A percentile compares a stretch with the other conserved stretches of the same genome.
Evolutionary conservation across 768 basidiomycete species (phyloP).

Genomic region (Daedalea quercina): DNA sequence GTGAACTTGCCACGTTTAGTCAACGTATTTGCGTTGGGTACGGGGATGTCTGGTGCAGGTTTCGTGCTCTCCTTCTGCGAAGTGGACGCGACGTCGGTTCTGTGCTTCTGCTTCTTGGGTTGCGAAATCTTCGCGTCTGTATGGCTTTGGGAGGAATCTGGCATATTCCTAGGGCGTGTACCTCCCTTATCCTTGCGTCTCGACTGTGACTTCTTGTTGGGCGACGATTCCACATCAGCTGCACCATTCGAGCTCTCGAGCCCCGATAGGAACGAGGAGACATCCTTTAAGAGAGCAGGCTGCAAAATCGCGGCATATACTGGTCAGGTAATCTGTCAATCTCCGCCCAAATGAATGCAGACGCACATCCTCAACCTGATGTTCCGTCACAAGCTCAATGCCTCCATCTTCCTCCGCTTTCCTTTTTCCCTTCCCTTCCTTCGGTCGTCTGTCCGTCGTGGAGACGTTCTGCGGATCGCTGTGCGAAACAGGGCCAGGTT

Average conservation of each 20-base stretch:
- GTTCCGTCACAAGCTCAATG: background rate
- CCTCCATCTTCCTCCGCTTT: background rate
- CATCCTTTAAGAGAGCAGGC: conserved; percentile 3
- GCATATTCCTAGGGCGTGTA: background rate
- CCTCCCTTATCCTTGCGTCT: background rate
- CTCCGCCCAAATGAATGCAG: too few species aligned
- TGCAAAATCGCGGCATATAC: background rate
- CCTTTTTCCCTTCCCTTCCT: background rate
- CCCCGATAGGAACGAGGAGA: conserved; percentile 1
- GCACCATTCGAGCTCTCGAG: background rate
- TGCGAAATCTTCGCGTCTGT: too few species aligned
- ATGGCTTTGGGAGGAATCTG: too few species aligned
- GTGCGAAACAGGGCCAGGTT: too few species aligned
- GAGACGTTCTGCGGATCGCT: background rate
- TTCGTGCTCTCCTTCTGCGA: too few species aligned
- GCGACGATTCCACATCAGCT: background rate
- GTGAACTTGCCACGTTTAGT: conserved; percentile 15
- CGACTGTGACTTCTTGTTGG: background rate
- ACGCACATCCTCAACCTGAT: background rate
- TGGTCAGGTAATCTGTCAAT: background rate
- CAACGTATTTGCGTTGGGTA: background rate
- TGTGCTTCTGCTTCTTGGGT: too few species aligned
- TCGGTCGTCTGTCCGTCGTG: background rate
- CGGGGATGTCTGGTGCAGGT: background rate
- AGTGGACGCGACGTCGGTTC: too few species aligned